phyloP scores from a whole-genome alignment of 306 rosid species.

The Begonia loranthoides region DNA sequence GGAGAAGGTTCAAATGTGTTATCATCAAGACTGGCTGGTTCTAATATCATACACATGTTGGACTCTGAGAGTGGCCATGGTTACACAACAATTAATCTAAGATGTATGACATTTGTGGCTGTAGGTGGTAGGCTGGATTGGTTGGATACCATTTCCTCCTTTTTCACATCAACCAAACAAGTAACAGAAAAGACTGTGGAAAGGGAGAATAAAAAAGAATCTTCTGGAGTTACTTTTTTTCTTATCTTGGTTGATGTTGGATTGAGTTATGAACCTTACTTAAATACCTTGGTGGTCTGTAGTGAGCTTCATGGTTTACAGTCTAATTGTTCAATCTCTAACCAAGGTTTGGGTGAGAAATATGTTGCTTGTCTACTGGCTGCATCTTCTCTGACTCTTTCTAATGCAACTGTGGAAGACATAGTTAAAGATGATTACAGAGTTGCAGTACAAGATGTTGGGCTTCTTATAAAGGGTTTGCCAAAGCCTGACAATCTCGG shows the following conservation, averaged over 20 bases:
- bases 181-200: conserved; percentile 19
- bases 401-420: conserved; percentile 38
- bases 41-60: conserved; percentile 57
- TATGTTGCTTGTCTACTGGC: conserved; percentile 74
- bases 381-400: conserved; percentile 65
- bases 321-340: conserved; percentile 29
- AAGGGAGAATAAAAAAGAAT: conserved; percentile 19
- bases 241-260: conserved; percentile 77
- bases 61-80: conserved; percentile 47
- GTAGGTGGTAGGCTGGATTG: conserved; percentile 92
- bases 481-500: conserved; percentile 28
- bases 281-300: conserved; percentile 26
- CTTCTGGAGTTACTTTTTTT: conserved; percentile 39
- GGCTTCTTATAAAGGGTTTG: conserved; percentile 48
- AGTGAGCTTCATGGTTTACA: conserved; percentile 28
- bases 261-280: conserved; percentile 82
- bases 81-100: conserved; percentile 51
- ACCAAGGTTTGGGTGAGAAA: conserved; percentile 35
- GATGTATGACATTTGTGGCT: conserved; percentile 75
- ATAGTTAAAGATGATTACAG: conserved; percentile 31
- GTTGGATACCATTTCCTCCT: conserved; percentile 49
- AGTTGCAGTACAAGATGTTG: conserved; percentile 64
- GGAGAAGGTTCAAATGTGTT: conserved; percentile 90
- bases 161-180: conserved; percentile 35
- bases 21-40: conserved; percentile 72